Conservation (phyloP, 177 flowering plant species). For the Telopea speciosissima region DNA sequence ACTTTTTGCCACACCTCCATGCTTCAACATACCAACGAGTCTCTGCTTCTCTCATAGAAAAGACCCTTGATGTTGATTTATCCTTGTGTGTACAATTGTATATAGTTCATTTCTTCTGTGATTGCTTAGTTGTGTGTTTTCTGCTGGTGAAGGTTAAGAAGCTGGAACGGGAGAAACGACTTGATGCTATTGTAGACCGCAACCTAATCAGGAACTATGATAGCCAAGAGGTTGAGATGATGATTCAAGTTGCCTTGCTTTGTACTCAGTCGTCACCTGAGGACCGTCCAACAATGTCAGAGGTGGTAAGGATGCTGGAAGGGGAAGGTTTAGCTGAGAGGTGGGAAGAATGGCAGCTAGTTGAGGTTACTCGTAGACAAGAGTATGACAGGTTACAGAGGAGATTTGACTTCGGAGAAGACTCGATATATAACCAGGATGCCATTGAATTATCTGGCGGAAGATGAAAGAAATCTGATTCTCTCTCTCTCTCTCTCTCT, state of each 20-base stretch:
- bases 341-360: conserved; percentile 94
- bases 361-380: conserved; percentile 67
- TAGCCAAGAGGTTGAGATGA: conserved; percentile 71
- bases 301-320: conserved; percentile 96
- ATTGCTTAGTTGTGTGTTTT: not conserved
- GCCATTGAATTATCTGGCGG: conserved; percentile 96
- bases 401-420: conserved; percentile 86
- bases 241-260: conserved; percentile 86
- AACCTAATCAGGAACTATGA: conserved; percentile 50
- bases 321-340: conserved; percentile 94
- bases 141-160: conserved; percentile 68
- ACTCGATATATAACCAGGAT: conserved; percentile 68
- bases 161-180: conserved; percentile 71
- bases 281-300: conserved; percentile 93
- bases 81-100: not conserved
- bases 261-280: conserved; percentile 91
- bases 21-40: no score
- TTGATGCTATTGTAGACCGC: conserved; percentile 70
- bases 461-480: conserved; percentile 26
- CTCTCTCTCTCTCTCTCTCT: no score
- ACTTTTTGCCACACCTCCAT: no score
- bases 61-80: no score
- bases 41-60: no score
- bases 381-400: conserved; percentile 74
- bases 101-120: not conserved